Conservation (phyloP, 1,139 yeast genomes). For the Schwanniomyces etchellsii region DNA sequence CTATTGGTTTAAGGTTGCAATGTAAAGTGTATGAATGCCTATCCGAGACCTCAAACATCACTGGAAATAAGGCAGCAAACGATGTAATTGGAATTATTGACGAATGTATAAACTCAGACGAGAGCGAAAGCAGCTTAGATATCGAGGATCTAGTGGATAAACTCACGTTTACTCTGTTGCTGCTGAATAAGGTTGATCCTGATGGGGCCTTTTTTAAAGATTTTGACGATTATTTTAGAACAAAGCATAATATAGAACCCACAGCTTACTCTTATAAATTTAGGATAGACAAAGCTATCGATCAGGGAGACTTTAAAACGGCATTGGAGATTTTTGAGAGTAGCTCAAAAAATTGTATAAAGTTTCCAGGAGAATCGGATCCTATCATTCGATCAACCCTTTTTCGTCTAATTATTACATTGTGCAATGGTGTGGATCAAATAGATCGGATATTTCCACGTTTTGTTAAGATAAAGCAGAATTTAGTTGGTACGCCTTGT, state of each 20-base stretch:
- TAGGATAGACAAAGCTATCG: constrained; percentile 25
- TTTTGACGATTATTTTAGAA: background rate
- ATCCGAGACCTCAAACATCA: background rate
- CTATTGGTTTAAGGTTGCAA: constrained; percentile 16
- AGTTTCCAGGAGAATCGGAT: constrained; percentile 28
- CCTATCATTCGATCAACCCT: constrained; percentile 27
- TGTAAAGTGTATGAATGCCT: constrained; percentile 11
- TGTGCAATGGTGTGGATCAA: constrained; percentile 15
- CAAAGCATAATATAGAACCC: constrained; percentile 4
- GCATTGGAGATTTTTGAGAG: constrained; percentile 30
- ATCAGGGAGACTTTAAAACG: constrained; percentile 11
- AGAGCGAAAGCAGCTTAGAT: background rate
- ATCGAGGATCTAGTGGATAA: background rate
- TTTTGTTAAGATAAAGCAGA: constrained; percentile 34
- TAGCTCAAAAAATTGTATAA: constrained; percentile 18
- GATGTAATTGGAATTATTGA: background rate
- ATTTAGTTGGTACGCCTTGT: constrained; percentile 23
- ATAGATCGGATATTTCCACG: constrained; percentile 24
- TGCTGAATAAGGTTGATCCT: background rate
- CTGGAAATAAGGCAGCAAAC: background rate
- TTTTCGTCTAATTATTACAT: constrained; percentile 24
- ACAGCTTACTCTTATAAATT: constrained; percentile 20
- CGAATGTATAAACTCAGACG: background rate
- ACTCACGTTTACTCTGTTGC: background rate
- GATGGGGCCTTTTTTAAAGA: background rate